Evolutionary conservation across 331 rosid species (phyloP), one percentile per base, ranked within the genome.

Genomic region (Malus hybrid): DNA sequence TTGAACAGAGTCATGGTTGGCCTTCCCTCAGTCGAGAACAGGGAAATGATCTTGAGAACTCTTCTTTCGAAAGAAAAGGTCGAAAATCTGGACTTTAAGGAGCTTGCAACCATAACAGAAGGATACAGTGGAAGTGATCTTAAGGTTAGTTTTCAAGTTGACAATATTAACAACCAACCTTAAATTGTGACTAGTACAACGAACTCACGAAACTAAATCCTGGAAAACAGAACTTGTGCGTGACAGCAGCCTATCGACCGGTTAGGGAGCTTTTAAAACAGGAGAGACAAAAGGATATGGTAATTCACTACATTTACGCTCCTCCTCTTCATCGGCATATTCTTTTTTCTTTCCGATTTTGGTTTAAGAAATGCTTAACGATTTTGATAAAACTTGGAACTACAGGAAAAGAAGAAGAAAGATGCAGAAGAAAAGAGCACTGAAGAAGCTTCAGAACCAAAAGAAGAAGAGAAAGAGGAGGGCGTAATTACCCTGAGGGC

Each of bases 71-170:
- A 93, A 84, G 98, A 93, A 79, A 88, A 83, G 55, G 85, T 85
- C 31, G 97, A 89, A 76, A 85, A 79, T 81, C 75, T 93, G 6
- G 93, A 91, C 85, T 93, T 83, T 70, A 91, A 91, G 71, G 98
- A 89, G 80, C 91, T 93, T 27, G 97, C 96, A 74, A 62, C 71
- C 65, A 88, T 91, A 88, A 93, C 97, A 28, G 97, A 91, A 78
- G 98, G 98, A 39, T 93, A 77, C 56, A 93, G 88, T 77, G 98
- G 97, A 77, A 93, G 98, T 79, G 98, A 93, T 83, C 96, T 93
- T 5, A 93, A 91, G 97, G 98, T 93, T 65, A 70, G 71, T 19
- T 72, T 86, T 46, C 52, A 61, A 52, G 62, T 69, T 33, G 12
- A 33, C 33, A 19, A 4, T 73, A 63, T 70, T 65, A 32, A 1